Conservation (phyloP, 2,329 filamentous ascomycete species). For the Monosporascus sp. region DNA sequence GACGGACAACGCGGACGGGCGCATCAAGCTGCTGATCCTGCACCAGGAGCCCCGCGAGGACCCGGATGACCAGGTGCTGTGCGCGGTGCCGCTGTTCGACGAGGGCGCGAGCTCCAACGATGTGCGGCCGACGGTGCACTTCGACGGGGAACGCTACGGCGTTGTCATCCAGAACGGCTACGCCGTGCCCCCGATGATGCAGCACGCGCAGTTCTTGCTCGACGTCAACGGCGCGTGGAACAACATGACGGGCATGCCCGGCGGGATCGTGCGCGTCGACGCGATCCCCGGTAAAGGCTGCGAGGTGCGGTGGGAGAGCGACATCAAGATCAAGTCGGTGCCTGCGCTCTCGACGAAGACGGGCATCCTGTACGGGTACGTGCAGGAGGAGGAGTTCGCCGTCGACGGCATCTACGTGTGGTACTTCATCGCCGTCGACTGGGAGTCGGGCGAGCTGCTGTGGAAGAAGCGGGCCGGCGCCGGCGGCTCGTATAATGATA, state of each 20-base stretch:
- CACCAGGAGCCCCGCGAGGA: not conserved
- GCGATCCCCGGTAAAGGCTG: not conserved
- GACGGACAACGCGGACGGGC: slow-evolving; percentile 2
- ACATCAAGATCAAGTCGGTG: not conserved
- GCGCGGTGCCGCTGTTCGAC: not conserved
- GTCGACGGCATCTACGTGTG: not conserved
- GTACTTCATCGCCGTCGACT: not conserved
- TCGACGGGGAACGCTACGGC: not conserved
- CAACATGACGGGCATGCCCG: slow-evolving; percentile 2
- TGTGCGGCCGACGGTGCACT: slow-evolving; percentile 1
- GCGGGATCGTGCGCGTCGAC: not conserved
- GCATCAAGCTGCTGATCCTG: not conserved
- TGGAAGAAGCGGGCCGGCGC: not conserved
- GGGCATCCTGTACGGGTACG: slow-evolving; percentile 1
- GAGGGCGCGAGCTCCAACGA: not conserved
- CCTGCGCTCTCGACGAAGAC: slow-evolving; percentile 1
- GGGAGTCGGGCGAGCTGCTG: not conserved
- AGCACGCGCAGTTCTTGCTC: not conserved
- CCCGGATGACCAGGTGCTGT: not conserved
- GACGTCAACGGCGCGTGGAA: slow-evolving; percentile 1
- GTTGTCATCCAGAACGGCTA: slow-evolving; percentile 1
- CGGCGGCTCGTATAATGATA: slow-evolving; percentile 1
- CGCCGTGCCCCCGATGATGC: not conserved
- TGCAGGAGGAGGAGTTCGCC: slow-evolving; percentile 1
- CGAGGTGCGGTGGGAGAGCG: not conserved